Evolutionary conservation across 768 basidiomycete genomes (phyloP).

Genomic region (Candolleomyces efflorescens): DNA sequence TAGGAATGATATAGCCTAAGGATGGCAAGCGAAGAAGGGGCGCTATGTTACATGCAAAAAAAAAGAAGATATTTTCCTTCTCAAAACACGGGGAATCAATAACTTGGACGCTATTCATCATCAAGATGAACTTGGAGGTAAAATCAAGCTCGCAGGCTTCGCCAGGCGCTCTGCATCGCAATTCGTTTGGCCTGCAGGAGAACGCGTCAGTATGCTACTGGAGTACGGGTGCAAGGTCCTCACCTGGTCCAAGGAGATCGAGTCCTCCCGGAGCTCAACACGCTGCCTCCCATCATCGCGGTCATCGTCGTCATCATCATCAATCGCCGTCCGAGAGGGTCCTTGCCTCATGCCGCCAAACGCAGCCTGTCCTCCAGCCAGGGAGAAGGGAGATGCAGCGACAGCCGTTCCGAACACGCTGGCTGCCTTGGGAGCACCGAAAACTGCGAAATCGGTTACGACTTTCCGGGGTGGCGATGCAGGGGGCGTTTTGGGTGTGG

Average conservation of each 20-base stretch:
- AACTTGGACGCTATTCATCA: background rate
- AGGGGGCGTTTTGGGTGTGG: slow-evolving; percentile 20
- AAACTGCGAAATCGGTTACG: slow-evolving; percentile 83
- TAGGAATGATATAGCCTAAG: background rate
- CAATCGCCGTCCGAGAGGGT: slow-evolving; percentile 30
- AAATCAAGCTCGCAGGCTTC: slow-evolving; percentile 53
- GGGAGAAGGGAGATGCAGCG: slow-evolving; percentile 71
- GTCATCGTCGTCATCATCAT: slow-evolving; percentile 77
- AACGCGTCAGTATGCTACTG: background rate
- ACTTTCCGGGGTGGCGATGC: slow-evolving; percentile 83
- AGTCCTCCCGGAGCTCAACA: slow-evolving; percentile 75
- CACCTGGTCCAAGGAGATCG: slow-evolving; percentile 93
- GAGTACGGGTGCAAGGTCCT: slow-evolving; percentile 11
- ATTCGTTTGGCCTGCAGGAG: slow-evolving; percentile 67
- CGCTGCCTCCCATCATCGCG: slow-evolving; percentile 59
- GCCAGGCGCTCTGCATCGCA: slow-evolving; percentile 88
- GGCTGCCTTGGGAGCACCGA: slow-evolving; percentile 67
- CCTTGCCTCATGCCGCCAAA: slow-evolving; percentile 71
- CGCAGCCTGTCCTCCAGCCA: slow-evolving; percentile 77
- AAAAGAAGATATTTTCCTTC: background rate
- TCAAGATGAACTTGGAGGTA: background rate
- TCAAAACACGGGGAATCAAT: background rate
- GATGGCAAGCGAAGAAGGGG: background rate
- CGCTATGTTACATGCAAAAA: background rate
- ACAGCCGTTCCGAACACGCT: slow-evolving; percentile 87